Base-by-base conservation (phyloP, 2,329 filamentous ascomycete species). In the Penicillium digitatum region DNA sequence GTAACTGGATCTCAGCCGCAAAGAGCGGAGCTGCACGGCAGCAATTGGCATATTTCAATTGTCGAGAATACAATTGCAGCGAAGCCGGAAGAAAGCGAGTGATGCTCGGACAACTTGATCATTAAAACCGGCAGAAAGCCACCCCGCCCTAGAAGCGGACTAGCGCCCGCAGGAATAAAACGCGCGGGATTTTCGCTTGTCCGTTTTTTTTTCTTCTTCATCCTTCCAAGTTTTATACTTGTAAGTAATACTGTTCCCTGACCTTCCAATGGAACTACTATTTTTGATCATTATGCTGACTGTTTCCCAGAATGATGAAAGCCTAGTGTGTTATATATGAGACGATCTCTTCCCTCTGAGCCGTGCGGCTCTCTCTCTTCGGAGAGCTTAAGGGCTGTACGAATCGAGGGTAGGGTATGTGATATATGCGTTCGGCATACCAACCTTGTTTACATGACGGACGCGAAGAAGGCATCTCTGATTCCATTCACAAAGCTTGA, bases 351-450 rank as follows among this genome's bases (percentile, higher is more conserved):
- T 77, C 81, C 78, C 74, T 76, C 78, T 81, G 79, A 81, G 80
- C 79, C 82, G 79, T 79, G 78, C 79, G 82, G 89, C 90, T 93
- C 92, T 96, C 85, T 66, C 65, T 63, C 66, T 84, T 84, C 78
- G 82, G 78, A 79, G 86, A 89, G 92, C 91, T 89, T 74, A 90
- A 96, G 94, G 82, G 93, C 90, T 87, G 82, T 77, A 62, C 78
- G 82, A 85, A 75, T 77, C 77, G 79, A 79, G 81, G 76, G 80
- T 78, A 77, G 84, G 83, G 78, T 88, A 84, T 81, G 84, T 99
- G 94, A 97, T 86, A 91, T 91, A 83, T 87, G 94, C 91, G 94
- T 96, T 89, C 91, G 93, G 90, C 94, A 96, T 93, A 96, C 82
- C 82, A 86, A 69, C 88, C 93, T 96, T 97, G 91, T 96, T 95